These are phyloP conservation scores for Aspergillus sp. DNA, from an alignment of 2,329 filamentous ascomycete genomes.

Conservation along the genomic window DNA sequence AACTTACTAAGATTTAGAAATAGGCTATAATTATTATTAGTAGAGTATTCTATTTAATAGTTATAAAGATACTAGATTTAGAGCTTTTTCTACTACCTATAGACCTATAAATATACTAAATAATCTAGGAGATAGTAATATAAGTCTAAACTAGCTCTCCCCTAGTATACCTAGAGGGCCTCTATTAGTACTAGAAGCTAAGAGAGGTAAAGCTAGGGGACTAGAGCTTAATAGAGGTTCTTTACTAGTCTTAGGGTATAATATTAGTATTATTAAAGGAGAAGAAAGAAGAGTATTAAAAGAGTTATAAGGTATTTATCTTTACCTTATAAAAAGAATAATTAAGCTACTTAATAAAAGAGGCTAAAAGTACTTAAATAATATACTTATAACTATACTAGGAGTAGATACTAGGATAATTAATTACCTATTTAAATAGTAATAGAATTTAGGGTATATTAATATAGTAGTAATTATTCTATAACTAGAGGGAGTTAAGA, in stretches of 20 bases:
- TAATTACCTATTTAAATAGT: not conserved
- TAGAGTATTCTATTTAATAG: not conserved
- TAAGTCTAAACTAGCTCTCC: not conserved
- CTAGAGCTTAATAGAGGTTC: not conserved
- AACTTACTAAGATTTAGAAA: not conserved
- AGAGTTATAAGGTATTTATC: not conserved
- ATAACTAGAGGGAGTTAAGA: not conserved
- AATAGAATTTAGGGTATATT: not conserved
- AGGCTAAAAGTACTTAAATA: not conserved
- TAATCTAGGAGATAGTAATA: not conserved
- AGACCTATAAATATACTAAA: not conserved
- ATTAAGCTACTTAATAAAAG: not conserved
- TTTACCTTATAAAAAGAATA: not conserved
- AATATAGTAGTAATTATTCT: not conserved
- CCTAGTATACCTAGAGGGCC: not conserved
- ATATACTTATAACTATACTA: slow-evolving; percentile 11
- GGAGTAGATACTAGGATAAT: slow-evolving; percentile 3
- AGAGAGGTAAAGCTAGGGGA: not conserved
- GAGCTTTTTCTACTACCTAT: not conserved
- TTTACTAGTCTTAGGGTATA: not conserved
- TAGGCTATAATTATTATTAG: not conserved
- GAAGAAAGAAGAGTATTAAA: not conserved
- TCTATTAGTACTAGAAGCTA: not conserved
- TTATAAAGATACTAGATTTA: not conserved
- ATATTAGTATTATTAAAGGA: not conserved